phyloP scores from a whole-genome alignment of 257 asterid species.

The Paraleonurus japonicus region DNA sequence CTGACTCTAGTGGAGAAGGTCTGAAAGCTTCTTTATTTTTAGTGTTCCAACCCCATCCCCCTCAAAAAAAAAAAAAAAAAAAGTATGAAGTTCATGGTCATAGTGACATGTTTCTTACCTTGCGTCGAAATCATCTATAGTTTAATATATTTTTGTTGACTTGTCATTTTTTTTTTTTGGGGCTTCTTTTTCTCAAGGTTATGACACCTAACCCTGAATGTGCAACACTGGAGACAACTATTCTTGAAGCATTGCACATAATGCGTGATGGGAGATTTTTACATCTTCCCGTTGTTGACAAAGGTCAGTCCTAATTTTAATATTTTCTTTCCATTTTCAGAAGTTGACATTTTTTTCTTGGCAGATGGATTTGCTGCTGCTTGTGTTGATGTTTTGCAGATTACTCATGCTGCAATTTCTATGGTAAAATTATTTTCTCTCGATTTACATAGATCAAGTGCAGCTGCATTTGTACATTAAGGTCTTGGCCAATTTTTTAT shows the following conservation, averaged over 20 bases:
- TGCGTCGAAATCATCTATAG: conserved; percentile 3
- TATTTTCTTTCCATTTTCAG: not conserved
- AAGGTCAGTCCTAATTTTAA: conserved; percentile 49
- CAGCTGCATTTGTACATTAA: not conserved
- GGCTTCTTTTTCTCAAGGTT: conserved; percentile 51
- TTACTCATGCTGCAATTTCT: conserved; percentile 89
- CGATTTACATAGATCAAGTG: conserved; percentile 16
- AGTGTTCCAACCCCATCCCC: too few species aligned
- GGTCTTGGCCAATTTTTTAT: not conserved
- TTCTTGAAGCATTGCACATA: conserved; percentile 89
- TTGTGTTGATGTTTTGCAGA: conserved; percentile 89
- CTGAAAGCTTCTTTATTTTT: conserved; percentile 21
- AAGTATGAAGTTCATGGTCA: too few species aligned
- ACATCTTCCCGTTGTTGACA: conserved; percentile 89
- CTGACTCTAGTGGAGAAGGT: conserved; percentile 95
- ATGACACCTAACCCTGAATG: conserved; percentile 91
- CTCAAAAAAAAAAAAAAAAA: too few species aligned
- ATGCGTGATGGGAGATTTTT: conserved; percentile 92
- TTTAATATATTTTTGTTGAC: conserved; percentile 17
- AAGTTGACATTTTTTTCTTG: conserved; percentile 17
- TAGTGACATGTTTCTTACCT: not conserved
- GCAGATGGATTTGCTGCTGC: conserved; percentile 81
- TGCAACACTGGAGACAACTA: conserved; percentile 78
- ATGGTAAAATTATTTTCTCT: conserved; percentile 52
- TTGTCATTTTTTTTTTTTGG: conserved; percentile 18